Percentiles rank a stretch among this genome's conserved stretches.
phyloP scores from a whole-genome alignment of 129 eudicot species.

The Artemisia tridentata region DNA sequence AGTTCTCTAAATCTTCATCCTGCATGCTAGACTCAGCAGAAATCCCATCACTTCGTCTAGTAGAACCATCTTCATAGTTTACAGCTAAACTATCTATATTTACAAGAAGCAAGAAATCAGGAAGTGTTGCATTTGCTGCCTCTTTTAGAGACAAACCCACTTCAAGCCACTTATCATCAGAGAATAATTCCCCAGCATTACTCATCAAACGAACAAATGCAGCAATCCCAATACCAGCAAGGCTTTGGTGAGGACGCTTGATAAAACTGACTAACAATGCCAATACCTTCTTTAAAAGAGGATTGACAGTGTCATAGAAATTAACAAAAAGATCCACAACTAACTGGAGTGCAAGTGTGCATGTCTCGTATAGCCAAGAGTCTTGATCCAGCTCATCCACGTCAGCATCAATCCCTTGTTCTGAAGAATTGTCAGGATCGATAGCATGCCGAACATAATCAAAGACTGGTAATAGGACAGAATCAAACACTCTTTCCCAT shows the following conservation, averaged over 20 bases:
- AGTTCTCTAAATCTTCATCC: constrained; percentile 51
- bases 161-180: constrained; percentile 86
- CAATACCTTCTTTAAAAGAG: constrained; percentile 77
- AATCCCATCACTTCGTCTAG: constrained; percentile 37
- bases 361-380: constrained; percentile 96
- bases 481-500: constrained; percentile 97
- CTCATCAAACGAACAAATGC: constrained; percentile 93
- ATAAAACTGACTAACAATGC: constrained; percentile 73
- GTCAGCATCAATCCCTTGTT: constrained; percentile 48
- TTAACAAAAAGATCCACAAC: constrained; percentile 93
- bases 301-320: constrained; percentile 80
- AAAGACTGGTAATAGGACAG: constrained; percentile 86
- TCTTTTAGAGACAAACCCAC: constrained; percentile 76
- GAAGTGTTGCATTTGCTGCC: constrained; percentile 76
- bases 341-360: constrained; percentile 90
- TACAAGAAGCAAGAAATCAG: constrained; percentile 65
- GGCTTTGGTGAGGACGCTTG: constrained; percentile 95
- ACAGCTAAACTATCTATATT: constrained; percentile 39
- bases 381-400: constrained; percentile 73
- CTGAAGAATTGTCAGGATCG: constrained; percentile 60
- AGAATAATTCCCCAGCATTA: constrained; percentile 82
- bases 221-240: constrained; percentile 96
- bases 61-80: constrained; percentile 46
- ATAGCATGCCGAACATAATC: constrained; percentile 92
- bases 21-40: constrained; percentile 42